Base-by-base conservation (phyloP, 257 asterid species). In the Ocimum tenuiflorum region DNA sequence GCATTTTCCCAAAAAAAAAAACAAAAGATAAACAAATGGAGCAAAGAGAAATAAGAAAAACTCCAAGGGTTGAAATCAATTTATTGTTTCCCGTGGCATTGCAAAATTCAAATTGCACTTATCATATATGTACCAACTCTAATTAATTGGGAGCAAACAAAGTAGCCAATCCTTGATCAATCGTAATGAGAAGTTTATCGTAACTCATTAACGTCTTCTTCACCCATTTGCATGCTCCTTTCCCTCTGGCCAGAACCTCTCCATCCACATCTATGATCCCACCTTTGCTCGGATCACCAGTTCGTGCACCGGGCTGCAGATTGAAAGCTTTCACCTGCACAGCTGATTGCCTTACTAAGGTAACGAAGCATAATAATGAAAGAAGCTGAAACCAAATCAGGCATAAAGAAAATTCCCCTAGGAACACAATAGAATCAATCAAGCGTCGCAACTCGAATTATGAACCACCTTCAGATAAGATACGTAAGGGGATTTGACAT, bases 131-230 rank as follows among this genome's bases (percentile, higher is more conserved):
- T n/a, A n/a, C n/a, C n/a, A n/a, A n/a, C n/a, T n/a, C n/a, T n/a
- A n/a, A 64, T 69, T 73, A 79, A 35, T 68, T 68, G 5, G 99
- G 97, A 53, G 91, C 72, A 76, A 90, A 94, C 31, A 94, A 24
- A 41, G 97, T 88, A 61, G 95, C 96, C 87, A 90, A 81, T 10
- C 96, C 97, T 77, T 83, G 95, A 78, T 94, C 95, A 23, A 94
- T 83, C 66, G 61, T 78, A 22, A 94, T 77, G 31, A 77, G 53
- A 29, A 94, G 70, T 63, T 82, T 83, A 67, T 73, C 94, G 53
- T 94, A 94, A 29, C 87, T 79, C 96, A 94, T 83, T 18, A 88
- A 68, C 23, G 94, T 75, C 72, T 75, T 72, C 73, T 89, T 79
- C 23, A 83, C 81, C 53, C 85, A 86, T 45, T 81, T 83, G 79